Conservation (phyloP, 2,329 filamentous ascomycete genomes). For the Fusarium sp. region DNA sequence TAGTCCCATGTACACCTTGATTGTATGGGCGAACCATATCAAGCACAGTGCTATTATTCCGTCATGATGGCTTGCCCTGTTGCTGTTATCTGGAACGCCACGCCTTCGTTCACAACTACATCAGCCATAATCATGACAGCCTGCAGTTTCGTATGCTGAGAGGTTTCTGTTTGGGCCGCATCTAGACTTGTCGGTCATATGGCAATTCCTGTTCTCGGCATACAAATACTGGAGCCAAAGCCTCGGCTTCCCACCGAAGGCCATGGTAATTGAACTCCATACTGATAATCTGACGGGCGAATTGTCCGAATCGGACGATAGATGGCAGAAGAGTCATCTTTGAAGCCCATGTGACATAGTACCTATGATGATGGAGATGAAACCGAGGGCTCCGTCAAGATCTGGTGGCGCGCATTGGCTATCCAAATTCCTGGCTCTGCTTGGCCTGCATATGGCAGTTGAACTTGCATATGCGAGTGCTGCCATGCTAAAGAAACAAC, state of each 20-base stretch:
- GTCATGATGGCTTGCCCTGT: background rate
- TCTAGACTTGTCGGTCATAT: slow-evolving; percentile 21
- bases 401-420: background rate
- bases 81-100: background rate
- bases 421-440: background rate
- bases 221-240: slow-evolving; percentile 5
- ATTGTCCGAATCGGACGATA: slow-evolving; percentile 20
- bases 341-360: slow-evolving; percentile 7
- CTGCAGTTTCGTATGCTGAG: background rate
- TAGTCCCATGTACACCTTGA: background rate
- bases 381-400: slow-evolving; percentile 6
- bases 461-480: background rate
- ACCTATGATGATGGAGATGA: background rate
- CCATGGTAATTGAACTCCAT: background rate
- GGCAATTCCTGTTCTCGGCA: slow-evolving; percentile 17
- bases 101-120: background rate
- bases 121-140: background rate
- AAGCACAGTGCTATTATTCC: background rate
- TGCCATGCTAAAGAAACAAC: background rate
- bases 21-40: background rate
- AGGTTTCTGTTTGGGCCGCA: background rate
- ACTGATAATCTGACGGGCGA: slow-evolving; percentile 2
- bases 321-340: background rate
- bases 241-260: slow-evolving; percentile 35
- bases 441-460: slow-evolving; percentile 1